A percentile compares a stretch with the other conserved stretches of the same genome.
Conservation (phyloP, 1,139 yeast genomes). For the Scheffersomyces stambukii region DNA sequence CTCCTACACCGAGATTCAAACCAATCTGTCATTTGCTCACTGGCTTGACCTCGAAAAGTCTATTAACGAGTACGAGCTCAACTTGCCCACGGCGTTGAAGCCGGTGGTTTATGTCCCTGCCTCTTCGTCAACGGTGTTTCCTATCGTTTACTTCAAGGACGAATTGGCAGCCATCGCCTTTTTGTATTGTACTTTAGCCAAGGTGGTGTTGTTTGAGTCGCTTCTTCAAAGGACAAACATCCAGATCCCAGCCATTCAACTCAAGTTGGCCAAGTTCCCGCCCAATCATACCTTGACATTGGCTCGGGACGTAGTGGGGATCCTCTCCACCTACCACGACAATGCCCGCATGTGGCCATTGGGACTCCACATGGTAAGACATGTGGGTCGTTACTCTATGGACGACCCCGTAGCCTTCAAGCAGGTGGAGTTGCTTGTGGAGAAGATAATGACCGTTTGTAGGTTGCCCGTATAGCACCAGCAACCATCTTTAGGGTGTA, state of each 20-base stretch:
- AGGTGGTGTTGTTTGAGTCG: conserved; percentile 24
- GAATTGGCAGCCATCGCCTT: conserved; percentile 32
- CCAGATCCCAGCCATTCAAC: too few species aligned
- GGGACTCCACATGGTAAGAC: conserved; percentile 29
- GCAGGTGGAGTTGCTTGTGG: conserved; percentile 23
- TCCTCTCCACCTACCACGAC: conserved; percentile 32
- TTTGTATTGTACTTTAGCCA: conserved; percentile 28
- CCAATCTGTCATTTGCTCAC: conserved; percentile 18
- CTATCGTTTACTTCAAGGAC: conserved; percentile 30
- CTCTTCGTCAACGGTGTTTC: conserved; percentile 22
- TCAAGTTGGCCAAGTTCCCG: conserved; percentile 20
- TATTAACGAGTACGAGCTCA: conserved; percentile 22
- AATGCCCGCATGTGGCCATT: conserved; percentile 34
- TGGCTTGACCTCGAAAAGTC: conserved; percentile 25
- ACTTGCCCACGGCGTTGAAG: conserved; percentile 26
- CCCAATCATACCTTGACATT: conserved; percentile 21
- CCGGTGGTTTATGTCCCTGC: conserved; percentile 31
- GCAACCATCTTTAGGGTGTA: conserved; percentile 1
- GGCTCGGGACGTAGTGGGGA: conserved; percentile 38
- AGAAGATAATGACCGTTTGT: conserved; percentile 22
- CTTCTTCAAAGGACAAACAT: too few species aligned
- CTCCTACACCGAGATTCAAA: conserved; percentile 20
- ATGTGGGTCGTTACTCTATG: conserved; percentile 25
- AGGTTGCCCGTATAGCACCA: conserved; percentile 18
- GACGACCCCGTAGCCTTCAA: conserved; percentile 25